Conservation (phyloP, 2,329 filamentous ascomycete species). For the Tothia fuscella region DNA sequence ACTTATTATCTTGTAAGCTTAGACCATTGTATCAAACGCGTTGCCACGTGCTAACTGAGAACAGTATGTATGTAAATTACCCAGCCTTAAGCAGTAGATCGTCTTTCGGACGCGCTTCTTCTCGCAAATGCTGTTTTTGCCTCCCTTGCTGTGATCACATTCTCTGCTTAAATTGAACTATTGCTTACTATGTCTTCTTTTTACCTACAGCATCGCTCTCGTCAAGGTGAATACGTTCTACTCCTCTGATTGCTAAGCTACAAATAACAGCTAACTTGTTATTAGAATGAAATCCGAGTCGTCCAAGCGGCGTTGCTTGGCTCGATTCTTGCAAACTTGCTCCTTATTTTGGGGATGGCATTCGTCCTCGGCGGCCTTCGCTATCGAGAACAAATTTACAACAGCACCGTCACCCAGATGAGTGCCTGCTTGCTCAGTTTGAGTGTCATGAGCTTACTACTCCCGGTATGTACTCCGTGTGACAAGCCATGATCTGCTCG, state of each 20-base stretch:
- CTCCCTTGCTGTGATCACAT: background rate
- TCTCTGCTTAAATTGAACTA: conserved; percentile 6
- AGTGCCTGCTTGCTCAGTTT: conserved; percentile 84
- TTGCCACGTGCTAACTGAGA: conserved; percentile 21
- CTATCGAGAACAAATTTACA: conserved; percentile 88
- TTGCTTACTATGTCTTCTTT: conserved; percentile 10
- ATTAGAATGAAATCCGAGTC: conserved; percentile 67
- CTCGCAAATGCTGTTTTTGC: conserved; percentile 6
- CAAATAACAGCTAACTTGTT: conserved; percentile 7
- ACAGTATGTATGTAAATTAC: conserved; percentile 23
- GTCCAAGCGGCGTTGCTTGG: conserved; percentile 84
- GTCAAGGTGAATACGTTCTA: conserved; percentile 42
- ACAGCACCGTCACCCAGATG: conserved; percentile 92
- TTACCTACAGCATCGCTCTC: conserved; percentile 52
- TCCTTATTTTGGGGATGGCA: conserved; percentile 84
- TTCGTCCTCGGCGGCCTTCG: conserved; percentile 79
- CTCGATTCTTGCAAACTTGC: conserved; percentile 77
- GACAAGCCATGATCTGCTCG: too few species aligned
- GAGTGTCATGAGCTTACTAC: conserved; percentile 76
- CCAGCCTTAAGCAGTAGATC: conserved; percentile 6
- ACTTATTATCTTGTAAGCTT: conserved; percentile 34
- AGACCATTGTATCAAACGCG: background rate
- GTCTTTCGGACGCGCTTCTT: conserved; percentile 8
- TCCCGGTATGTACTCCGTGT: conserved; percentile 56
- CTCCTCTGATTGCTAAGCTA: background rate